phyloP scores from a whole-genome alignment of 2,329 filamentous ascomycete genomes.

The Nigrospora osmanthi region DNA sequence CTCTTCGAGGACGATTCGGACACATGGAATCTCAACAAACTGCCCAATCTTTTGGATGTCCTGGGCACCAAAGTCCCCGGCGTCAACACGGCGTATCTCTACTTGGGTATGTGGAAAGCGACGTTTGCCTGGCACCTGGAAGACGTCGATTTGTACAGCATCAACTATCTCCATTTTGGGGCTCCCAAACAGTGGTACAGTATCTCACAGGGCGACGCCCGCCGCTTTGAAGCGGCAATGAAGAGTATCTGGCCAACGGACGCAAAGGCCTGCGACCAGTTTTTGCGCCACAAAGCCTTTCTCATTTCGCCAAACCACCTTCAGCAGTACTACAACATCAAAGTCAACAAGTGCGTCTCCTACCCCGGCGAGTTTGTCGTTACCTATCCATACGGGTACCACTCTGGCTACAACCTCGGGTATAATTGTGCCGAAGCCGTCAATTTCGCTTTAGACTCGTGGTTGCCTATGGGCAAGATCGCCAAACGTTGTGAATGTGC shows the following conservation, averaged over 20 bases:
- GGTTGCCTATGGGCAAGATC: constrained; percentile 90
- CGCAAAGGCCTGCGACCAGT: constrained; percentile 92
- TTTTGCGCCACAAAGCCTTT: constrained; percentile 95
- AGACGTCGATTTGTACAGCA: constrained; percentile 97
- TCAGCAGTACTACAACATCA: constrained; percentile 84
- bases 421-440: constrained; percentile 99
- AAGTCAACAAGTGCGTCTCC: constrained; percentile 90
- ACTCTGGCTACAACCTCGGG: constrained; percentile 94
- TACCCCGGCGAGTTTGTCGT: constrained; percentile 98
- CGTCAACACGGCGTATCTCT: constrained; percentile 96
- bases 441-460: constrained; percentile 93
- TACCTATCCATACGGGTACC: constrained; percentile 96
- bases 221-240: constrained; percentile 91
- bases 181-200: constrained; percentile 99
- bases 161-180: constrained; percentile 98
- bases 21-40: constrained; percentile 88
- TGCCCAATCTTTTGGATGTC: constrained; percentile 89
- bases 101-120: constrained; percentile 99
- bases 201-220: constrained; percentile 90
- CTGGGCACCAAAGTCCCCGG: constrained; percentile 92
- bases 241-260: constrained; percentile 90
- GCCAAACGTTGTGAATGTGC: constrained; percentile 97
- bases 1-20: constrained; percentile 82
- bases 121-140: constrained; percentile 99
- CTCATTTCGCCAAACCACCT: constrained; percentile 87